Evolutionary conservation across 2,329 filamentous ascomycete species (phyloP).

Genomic region (Trichophyton simii): DNA sequence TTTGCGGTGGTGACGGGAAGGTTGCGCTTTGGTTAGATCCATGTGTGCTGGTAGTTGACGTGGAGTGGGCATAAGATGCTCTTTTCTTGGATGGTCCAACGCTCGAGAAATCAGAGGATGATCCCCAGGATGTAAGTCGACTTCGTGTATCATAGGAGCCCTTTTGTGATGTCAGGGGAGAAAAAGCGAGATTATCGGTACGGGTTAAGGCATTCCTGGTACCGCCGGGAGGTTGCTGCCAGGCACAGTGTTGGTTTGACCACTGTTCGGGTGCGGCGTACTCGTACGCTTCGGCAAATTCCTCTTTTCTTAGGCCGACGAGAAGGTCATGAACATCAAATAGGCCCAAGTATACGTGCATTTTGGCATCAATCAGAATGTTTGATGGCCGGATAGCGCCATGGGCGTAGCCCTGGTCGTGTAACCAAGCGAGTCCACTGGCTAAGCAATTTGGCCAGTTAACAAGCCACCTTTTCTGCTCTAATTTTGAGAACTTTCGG

Average conservation of each 20-base stretch:
- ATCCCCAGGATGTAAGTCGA: neutral
- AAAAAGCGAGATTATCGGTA: neutral
- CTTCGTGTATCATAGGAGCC: neutral
- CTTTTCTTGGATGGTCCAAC: neutral
- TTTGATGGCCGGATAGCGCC: constrained; percentile 48
- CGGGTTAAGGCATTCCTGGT: neutral
- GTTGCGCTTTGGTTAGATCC: constrained; percentile 3
- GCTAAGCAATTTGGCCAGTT: constrained; percentile 40
- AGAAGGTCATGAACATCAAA: constrained; percentile 45
- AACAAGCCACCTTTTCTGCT: constrained; percentile 31
- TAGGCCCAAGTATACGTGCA: constrained; percentile 46
- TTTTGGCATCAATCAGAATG: constrained; percentile 45
- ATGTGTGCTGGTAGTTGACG: neutral
- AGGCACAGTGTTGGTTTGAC: constrained; percentile 18
- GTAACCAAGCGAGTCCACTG: constrained; percentile 45
- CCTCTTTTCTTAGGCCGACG: constrained; percentile 39
- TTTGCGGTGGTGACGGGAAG: neutral
- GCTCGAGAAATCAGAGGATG: neutral
- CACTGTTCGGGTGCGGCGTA: constrained; percentile 48
- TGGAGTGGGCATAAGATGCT: constrained; percentile 4
- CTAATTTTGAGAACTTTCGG: constrained; percentile 30
- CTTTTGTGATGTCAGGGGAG: neutral
- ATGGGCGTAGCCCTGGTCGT: constrained; percentile 43
- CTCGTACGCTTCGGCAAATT: constrained; percentile 46
- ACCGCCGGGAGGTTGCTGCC: neutral